Percentiles rank a stretch among this genome's conserved stretches.
Conservation (phyloP, 148 eudicot species). For the Rhododendron griersonianum region DNA sequence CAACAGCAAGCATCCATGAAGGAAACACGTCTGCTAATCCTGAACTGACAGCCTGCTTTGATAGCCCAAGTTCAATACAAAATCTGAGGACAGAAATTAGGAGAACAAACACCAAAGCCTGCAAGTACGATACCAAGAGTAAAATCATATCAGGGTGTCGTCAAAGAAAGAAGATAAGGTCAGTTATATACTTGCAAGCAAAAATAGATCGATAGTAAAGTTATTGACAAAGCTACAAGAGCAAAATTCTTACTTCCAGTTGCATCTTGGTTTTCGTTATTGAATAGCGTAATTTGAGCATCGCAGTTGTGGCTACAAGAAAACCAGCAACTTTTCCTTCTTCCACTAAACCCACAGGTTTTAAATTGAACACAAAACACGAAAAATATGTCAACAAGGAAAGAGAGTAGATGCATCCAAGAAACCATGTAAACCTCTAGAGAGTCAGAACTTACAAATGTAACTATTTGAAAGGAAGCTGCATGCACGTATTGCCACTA, state of each 20-base stretch:
- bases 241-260: constrained; percentile 50
- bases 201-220: background rate
- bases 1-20: constrained; percentile 38
- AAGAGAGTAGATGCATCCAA: constrained; percentile 8
- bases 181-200: background rate
- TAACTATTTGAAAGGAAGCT: constrained; percentile 93
- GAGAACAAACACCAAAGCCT: constrained; percentile 53
- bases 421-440: constrained; percentile 4
- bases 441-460: constrained; percentile 59
- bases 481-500: constrained; percentile 63
- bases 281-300: constrained; percentile 60
- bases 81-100: constrained; percentile 58
- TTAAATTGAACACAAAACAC: constrained; percentile 12
- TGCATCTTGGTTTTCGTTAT: constrained; percentile 44
- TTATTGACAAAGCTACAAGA: constrained; percentile 7
- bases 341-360: constrained; percentile 63
- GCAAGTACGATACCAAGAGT: constrained; percentile 21
- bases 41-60: constrained; percentile 62
- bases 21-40: constrained; percentile 29
- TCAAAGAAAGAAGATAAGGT: background rate
- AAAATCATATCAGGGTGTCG: background rate
- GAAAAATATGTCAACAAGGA: constrained; percentile 12
- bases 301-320: constrained; percentile 69
- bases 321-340: constrained; percentile 87
- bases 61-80: constrained; percentile 67